These are phyloP conservation scores for Annona squamosa DNA, from an alignment of 164 flowering plant species.

Conservation along the genomic window DNA sequence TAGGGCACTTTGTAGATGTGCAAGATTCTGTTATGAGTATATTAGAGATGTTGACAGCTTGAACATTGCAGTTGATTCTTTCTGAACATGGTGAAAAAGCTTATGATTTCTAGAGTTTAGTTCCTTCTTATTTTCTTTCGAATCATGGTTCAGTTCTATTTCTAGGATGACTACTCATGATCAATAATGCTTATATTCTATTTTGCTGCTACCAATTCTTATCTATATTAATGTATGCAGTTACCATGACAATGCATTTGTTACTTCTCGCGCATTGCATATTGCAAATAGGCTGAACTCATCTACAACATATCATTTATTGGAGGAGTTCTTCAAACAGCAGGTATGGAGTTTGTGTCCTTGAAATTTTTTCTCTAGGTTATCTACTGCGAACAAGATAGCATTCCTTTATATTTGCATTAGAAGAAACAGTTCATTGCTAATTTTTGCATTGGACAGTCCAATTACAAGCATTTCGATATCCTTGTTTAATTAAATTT, in stretches of 20 bases:
- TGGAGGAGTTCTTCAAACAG: slow-evolving; percentile 64
- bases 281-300: slow-evolving; percentile 50
- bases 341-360: slow-evolving; percentile 42
- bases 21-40: too few relatives aligned
- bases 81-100: not conserved
- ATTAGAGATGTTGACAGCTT: too few relatives aligned
- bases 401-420: too few relatives aligned
- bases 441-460: too few relatives aligned
- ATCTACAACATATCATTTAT: slow-evolving; percentile 51
- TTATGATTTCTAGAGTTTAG: not conserved
- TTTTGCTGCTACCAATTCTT: not conserved
- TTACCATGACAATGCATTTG: slow-evolving; percentile 83
- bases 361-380: not conserved
- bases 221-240: slow-evolving; percentile 32
- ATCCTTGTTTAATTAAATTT: too few relatives aligned
- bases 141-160: not conserved
- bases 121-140: not conserved
- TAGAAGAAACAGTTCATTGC: too few relatives aligned
- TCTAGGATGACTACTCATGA: not conserved
- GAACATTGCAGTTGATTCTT: not conserved
- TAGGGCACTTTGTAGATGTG: too few relatives aligned
- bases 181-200: not conserved
- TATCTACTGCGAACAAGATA: not conserved
- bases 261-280: slow-evolving; percentile 71
- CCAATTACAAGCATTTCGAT: too few relatives aligned